Base-by-base conservation (phyloP, 148 eudicot species). In the Drosera capensis region DNA sequence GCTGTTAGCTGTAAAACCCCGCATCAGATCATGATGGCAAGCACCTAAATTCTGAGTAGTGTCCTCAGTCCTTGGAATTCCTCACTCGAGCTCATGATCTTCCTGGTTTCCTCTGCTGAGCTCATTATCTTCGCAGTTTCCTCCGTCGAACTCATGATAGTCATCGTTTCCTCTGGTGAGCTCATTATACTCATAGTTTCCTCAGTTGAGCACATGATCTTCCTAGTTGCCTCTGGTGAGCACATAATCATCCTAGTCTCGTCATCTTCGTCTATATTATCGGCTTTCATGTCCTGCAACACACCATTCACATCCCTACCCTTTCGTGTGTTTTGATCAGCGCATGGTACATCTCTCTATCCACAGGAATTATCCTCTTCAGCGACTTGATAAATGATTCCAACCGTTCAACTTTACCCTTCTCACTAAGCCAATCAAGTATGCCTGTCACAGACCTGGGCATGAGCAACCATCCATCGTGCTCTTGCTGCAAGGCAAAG, bases 401-500 rank as follows among this genome's bases (percentile, higher is more conserved):
- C 29, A 68, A 77, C 52, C 64, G 50, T 20, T 57, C 63, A 16
- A 49, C 7, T 7, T 65, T 67, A 30, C 63, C 71, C 39, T 55
- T 47, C 2, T 65, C 65, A 9, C 65, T 56, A 49, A 73, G 67
- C 85, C 80, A 78, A 8, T 47, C 24, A 34, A 70, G 62, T 7
- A 78, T 35, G 29, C 45, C 45, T 20, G 64, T 57, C 14, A 52
- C 44, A 3, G 48, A 30, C 2, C 38, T 31, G 14, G 68, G 63
- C 52, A 67, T 78, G 4, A 80, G 74, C 48, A 14, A 41, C 85
- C 84, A 78, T 14, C 54, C 68, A 25, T 20, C 31, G 58, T 65
- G 54, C 46, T 65, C 55, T 21, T 48, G 71, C 11, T 52, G 54
- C 0, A 64, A 53, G 26, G 63, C 62, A 48, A 73, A 35, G 47